Evolutionary conservation across 345 rosid species (phyloP), one percentile per base, ranked within the genome.

Genomic region (Camelina laxa): DNA sequence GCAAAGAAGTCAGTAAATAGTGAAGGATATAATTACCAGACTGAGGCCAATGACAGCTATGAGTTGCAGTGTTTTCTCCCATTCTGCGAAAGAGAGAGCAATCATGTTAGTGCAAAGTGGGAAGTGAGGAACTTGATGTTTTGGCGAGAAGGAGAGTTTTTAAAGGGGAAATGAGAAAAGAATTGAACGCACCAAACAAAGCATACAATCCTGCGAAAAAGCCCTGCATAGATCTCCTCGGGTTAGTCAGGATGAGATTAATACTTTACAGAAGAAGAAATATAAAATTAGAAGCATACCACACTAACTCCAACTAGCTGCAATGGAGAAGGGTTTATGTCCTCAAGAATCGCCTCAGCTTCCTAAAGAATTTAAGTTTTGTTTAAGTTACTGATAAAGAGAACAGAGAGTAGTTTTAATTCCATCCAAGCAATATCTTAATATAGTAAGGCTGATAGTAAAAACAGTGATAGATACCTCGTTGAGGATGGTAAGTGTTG

Each of bases 331-430:
- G 96, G 94, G 49, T 86, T 86, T 74, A 93, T 61, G 20, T 86
- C 92, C 81, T 88, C 90, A 50, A 94, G 82, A 69, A 94, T 91
- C 65, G 98, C 98, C 84, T 87, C 96, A 65, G 92, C 96, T 69
- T 94, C 98, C 98, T 94, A 82, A 56, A 80, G 4, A 48, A 66
- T 27, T 59, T 36, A 50, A 16, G 73, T 8, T 70, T 9, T 64
- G 30, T 15, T 71, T 58, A 57, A 57, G 36, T 77, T 49, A 27
- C 21, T 11, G 6, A 24, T 14, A 33, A 2, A 35, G 21, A 4
- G 31, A 17, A 55, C 7, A 21, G 22, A 21, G 64, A 20, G 41
- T 31, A 11, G 31, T 45, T 60, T 67, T 12, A 14, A 6, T 50
- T 14, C 19, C 51, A 38, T 38, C 20, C 8, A 14, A 44, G 56